Evolutionary conservation across 495 filamentous ascomycete genomes (phyloP), one percentile per base, ranked within the genome.

Genomic region (Aeminium ludgeri): DNA sequence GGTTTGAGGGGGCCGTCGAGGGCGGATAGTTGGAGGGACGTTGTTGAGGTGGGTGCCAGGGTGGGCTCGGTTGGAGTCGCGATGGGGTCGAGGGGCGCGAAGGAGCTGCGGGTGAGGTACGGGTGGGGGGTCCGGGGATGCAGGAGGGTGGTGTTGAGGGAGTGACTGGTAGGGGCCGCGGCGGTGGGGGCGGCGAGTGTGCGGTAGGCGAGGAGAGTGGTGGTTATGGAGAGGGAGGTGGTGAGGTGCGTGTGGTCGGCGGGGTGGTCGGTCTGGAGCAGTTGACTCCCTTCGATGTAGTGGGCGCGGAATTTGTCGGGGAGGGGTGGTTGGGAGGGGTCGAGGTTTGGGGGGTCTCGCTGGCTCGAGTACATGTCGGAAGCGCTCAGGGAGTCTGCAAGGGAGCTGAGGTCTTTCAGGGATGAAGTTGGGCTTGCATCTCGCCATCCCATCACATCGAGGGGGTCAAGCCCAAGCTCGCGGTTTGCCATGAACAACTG

Each of bases 1-100:
- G 73, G 61, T 2, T 59, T 51, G 30, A 75, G 52, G 0, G 74
- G 71, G 28, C 81, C 70, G 42, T 91, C 82, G 44, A 93, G 82
- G 0, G 75, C 67, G 0, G 81, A 84, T 0, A 72, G 56, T 45
- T 44, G 27, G 54, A 65, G 36, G 52, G 57, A 23, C 47, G 58
- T 11, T 53, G 37, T 6, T 48, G 44, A 13, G 50, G 54, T 64
- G 54, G 60, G 36, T n/a, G n/a, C n/a, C n/a, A n/a, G n/a, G 46
- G 55, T 12, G 53, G 56, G 30, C 45, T 60, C 57, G 53, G 52
- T 60, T 1, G 67, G 52, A 13, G 56, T 57, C 19, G 67, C 65
- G 40, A 76, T 70, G 12, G 73, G 69, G 40, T 72, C 71, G 43
- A 78, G 73, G 6, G 69, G 67, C 10, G 62, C 54, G 29, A 63